A percentile compares a stretch with the other conserved stretches of the same genome.
Conservation (phyloP, 1,284 basidiomycete genomes). For the Pseudozyma tsukubaensis region DNA sequence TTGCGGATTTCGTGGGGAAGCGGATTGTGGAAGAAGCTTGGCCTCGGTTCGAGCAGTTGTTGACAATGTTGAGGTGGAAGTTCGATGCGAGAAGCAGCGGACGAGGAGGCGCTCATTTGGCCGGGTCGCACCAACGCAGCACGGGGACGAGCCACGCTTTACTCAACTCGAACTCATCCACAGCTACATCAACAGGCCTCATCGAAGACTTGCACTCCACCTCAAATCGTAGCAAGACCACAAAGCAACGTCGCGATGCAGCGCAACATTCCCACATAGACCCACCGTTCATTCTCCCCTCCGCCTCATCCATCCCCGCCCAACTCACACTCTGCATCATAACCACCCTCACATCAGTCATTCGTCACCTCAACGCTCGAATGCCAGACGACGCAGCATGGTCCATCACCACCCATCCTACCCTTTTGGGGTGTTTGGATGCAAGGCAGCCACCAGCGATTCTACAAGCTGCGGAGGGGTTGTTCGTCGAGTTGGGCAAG, state of each 20-base stretch:
- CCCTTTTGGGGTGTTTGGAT: constrained; percentile 23
- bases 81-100: constrained; percentile 21
- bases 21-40: constrained; percentile 57
- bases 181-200: constrained; percentile 1
- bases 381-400: constrained; percentile 38
- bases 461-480: constrained; percentile 9
- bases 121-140: not conserved
- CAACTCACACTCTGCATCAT: constrained; percentile 36
- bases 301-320: constrained; percentile 14
- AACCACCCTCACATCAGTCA: constrained; percentile 17
- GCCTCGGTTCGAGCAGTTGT: constrained; percentile 53
- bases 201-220: not conserved
- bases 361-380: constrained; percentile 12
- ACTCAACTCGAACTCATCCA: not conserved
- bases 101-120: not conserved
- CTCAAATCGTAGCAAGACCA: not conserved
- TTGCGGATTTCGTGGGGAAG: constrained; percentile 55
- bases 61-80: constrained; percentile 32
- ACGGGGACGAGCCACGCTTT: not conserved
- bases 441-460: constrained; percentile 24
- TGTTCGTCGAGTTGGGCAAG: constrained; percentile 17
- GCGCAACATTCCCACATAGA: constrained; percentile 5
- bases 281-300: constrained; percentile 30
- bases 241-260: not conserved
- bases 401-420: constrained; percentile 27